Base-by-base conservation (phyloP, 176 grass and related monocot species). In the bread wheat (Triticum aestivum) region DNA sequence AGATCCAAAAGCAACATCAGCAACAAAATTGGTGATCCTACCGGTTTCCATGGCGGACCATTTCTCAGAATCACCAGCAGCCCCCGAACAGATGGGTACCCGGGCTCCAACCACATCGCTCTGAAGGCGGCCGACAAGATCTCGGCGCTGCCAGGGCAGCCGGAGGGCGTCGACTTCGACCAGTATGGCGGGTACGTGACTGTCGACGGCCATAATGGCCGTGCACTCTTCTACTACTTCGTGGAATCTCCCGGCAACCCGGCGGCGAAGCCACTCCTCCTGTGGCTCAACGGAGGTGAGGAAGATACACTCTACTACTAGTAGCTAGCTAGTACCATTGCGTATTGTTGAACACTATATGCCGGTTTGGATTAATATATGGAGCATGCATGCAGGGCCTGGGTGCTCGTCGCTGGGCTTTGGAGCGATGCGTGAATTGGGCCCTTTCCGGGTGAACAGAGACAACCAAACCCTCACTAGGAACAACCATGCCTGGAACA, bases 101-200 rank as follows among this genome's bases (percentile, higher is more conserved):
- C 58, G 1, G 5, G 7, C 58, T 61, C 58, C 21, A 1, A 61
- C 20, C 58, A 23, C 58, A 23, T 1, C 3, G 21, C 58, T 61
- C 8, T 61, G 21, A 75, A 75, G 73, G 73, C 73, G 44, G 73
- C 24, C 23, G 73, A 75, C 23, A 75, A 75, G 73, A 75, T 75
- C 42, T 2, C 2, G 24, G 11, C 73, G 44, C 26, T 75, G 24
- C 73, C 73, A 44, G 73, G 73, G 13, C 73, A 75, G 73, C 73
- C 73, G 3, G 1, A 75, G 73, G 73, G 24, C 13, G 44, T 75
- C 73, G 44, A 75, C 73, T 75, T 75, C 24, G 13, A 75, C 42
- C 73, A 75, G 73, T 51, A 75, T 14, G 73, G 73, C 13, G 42
- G 73, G 12, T 75, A 75, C 73, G 44, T 51, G 13, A 75, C 73